Conservation (phyloP, 148 eudicot species). For the Beta vulgaris region DNA sequence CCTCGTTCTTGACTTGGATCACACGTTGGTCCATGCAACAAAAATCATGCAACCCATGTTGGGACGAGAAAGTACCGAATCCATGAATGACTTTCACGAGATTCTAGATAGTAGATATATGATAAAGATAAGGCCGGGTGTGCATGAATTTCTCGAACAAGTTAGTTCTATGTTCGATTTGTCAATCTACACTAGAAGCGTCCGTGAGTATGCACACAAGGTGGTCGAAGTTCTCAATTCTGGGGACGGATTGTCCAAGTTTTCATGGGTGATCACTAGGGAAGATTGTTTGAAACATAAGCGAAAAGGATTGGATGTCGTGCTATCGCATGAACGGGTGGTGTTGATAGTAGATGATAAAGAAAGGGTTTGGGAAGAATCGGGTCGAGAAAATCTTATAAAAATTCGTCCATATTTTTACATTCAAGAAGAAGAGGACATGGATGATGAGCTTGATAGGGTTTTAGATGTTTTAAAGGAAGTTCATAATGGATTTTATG, state of each 20-base stretch:
- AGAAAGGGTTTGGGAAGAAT: background rate
- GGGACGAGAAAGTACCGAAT: too few species aligned
- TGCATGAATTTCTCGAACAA: background rate
- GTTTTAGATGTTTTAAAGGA: background rate
- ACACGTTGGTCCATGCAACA: too few species aligned
- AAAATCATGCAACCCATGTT: too few species aligned
- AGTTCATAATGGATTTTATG: conserved; percentile 17
- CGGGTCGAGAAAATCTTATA: background rate
- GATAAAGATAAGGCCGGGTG: conserved; percentile 21
- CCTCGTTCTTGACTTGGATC: too few species aligned
- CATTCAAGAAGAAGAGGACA: background rate
- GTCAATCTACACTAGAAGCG: background rate
- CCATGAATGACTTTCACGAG: background rate
- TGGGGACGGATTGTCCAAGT: background rate
- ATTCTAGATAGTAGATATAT: background rate
- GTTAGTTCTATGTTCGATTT: conserved; percentile 18
- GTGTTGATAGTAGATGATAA: conserved; percentile 18
- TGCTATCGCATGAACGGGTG: background rate
- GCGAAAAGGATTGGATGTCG: conserved; percentile 10
- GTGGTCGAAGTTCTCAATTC: background rate
- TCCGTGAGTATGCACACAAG: background rate
- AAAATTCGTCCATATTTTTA: background rate
- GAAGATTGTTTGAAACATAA: conserved; percentile 6
- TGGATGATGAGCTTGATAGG: conserved; percentile 23
- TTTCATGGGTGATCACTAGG: conserved; percentile 8